Evolutionary conservation across 371 early-diverging fungal species (phyloP), one percentile per base, ranked within the genome.

Genomic region (Batkoa obscura): DNA sequence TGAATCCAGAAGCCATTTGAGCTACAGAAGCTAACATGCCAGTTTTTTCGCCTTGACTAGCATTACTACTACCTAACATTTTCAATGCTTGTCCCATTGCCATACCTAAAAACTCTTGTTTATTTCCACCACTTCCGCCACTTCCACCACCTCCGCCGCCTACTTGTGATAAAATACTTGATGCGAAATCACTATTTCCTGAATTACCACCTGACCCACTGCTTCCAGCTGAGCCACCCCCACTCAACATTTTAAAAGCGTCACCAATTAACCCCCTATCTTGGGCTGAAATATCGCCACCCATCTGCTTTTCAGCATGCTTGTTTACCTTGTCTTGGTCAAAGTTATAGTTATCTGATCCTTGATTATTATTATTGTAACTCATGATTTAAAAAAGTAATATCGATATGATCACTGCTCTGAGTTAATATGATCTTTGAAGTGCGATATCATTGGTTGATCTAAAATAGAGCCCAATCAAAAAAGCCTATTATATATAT

Each of bases 11-110:
- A 13, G 53, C 53, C 53, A 53, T 36, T 37, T 34, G 38, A 12
- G 53, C 53, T 23, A 53, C 53, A 17, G 53, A 53, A 4, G 53
- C 37, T 30, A 53, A n/a, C 53, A 53, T 53, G 34, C 53, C 34
- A 9, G 53, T 39, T 39, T 53, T 53, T 9, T 53, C 53, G n/a
- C 53, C 53, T 6, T 53, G 30, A 30, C 34, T 53, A 12, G 53
- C 53, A 13, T 38, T 38, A 37, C 38, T 37, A 5, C 13, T 6
- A 36, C 38, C 8, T 17, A 53, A 35, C 53, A 53, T 53, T 17
- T 53, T 30, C 38, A 53, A 5, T 2, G 53, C 53, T n/a, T 53
- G 35, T 3, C 53, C 53, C 53, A 53, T 53, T 2, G 53, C 53
- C 53, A 53, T 36, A 36, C 53, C 53, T 10, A 53, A 13, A 17